Evolutionary conservation across 805 yeast genomes (phyloP), one percentile per base, ranked within the genome.

Genomic region (Candida chauliodis): DNA sequence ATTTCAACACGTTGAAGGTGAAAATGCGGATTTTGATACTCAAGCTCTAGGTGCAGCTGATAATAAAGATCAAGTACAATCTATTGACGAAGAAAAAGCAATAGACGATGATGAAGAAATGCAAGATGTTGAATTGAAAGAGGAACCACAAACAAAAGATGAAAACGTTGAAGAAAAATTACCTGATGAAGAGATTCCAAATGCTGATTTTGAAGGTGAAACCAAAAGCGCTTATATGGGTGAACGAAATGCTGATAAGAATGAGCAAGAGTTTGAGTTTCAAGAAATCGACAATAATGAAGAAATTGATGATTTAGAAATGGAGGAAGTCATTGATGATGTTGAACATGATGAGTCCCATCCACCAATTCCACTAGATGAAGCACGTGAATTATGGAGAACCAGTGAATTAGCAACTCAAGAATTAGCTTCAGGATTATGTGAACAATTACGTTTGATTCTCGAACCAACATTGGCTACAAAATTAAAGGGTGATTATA

Each of bases 381-480:
- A 77, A 42, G 87, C 96, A 9, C 73, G 86, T 40, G 80, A 72
- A 8, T 55, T 88, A 23, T 95, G 99, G 99, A 78, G 76, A 49
- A 65, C 73, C 43, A 83, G 95, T 56, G 97, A 90, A 52, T 58
- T 78, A 14, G 78, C 85, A n/a, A 89, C 96, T 0, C 84, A 82
- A 40, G 98, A 90, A 46, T 66, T 93, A 24, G 84, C 97, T 2
- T 79, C 95, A 0, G 80, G 87, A 14, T 70, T 93, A 28, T 83
- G 95, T 56, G 99, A 93, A 63, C 99, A 93, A 60, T 71, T 93
- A 43, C 73, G 99, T 28, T 74, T 93, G 46, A 93, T 93, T 55
- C 68, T 93, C 47, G 98, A 90, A 58, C 99, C 99, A 4, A 93
- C 99, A 0, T 68, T 86, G 43, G 95, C 97, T n/a, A 91, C 98